Base-by-base conservation (phyloP, 2,329 filamentous ascomycete species). In the Aspergillus persii region DNA sequence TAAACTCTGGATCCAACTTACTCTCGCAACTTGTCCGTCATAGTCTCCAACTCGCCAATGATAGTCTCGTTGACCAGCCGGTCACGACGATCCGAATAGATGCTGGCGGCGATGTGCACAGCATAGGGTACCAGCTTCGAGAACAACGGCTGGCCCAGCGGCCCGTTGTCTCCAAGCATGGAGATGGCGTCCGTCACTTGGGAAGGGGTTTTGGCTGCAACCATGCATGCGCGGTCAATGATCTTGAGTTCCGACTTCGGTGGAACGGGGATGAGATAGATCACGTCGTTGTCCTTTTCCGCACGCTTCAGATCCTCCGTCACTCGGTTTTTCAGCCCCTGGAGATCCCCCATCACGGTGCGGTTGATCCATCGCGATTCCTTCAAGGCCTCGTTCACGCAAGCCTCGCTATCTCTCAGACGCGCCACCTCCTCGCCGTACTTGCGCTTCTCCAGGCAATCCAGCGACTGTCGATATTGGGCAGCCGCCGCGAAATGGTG, bases 401-500 rank as follows among this genome's bases (percentile, higher is more conserved):
- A 97, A 0, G 83, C 81, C 58, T 96, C 83, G 56, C 92, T 91
- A 69, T 98, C 94, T 49, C 85, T 84, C 54, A 99, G 75, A 8
- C 95, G 84, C 1, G 95, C 92, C 23, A 99, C 89, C 78, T 99
- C 95, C 72, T 99, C 95, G 51, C 95, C 95, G 66, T 97, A 99
- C 71, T 89, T 96, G 53, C 89, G 83, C 83, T 96, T 98, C 77
- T 98, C 95, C 12, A 99, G 75, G 66, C 91, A 95, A 70, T 97
- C 93, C 63, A 92, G 89, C 0, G 95, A 92, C 29, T 94, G 92
- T 12, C 95, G 84, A 68, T 94, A 98, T 72, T 99, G 95, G 0
- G 95, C 95, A 0, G 95, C 95, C 0, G 92, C 94, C 1, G 94
- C 93, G 77, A 99, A 98, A 75, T 98, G 95, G 71, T 97, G 91